Evolutionary conservation across 2,329 filamentous ascomycete species (phyloP), one percentile per base, ranked within the genome.

Genomic region (Claviceps pusilla): DNA sequence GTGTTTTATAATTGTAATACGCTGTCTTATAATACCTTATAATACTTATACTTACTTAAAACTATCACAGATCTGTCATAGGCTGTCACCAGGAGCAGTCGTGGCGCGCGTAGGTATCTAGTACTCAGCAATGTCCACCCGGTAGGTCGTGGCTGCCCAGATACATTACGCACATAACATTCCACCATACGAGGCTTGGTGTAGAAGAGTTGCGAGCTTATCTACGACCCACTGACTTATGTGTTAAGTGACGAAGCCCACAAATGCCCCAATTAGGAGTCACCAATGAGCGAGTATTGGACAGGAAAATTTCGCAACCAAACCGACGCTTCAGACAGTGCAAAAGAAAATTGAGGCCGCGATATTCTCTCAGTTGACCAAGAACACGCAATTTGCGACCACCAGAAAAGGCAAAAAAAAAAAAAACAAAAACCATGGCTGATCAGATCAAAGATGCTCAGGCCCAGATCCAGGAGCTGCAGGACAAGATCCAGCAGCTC

Each of bases 381-480:
- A 12, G 43, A 46, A 46, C 24, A 19, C 29, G 46, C 29, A 33
- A 48, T 5, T 33, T 11, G 29, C 29, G 7, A 28, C n/a, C 29
- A 28, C 10, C 48, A 33, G 19, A 19, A 19, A 19, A 19, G 19
- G 19, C 19, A 49, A 37, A 33, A 2, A 24, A 24, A 3, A 3
- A 24, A 24, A 24, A 24, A 24, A 3, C 2, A 24, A 24, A 2
- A 24, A 24, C 24, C 24, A 54, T 55, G 52, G 37, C 28, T 37
- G 53, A 55, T 14, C 45, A 55, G 42, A 35, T 50, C 33, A 11
- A 53, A 49, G 55, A 49, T 39, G 29, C 50, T n/a, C 50, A 55
- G 54, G 53, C 53, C 37, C 48, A 55, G 37, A 55, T 56, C 45
- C 46, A 54, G 55, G 53, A 57, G 53, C 55, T 57, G 53, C 55